Percentiles rank a stretch among this genome's conserved stretches.
These are phyloP conservation scores for Pythium apleroticum DNA, from an alignment of 352 stramenopile species.

Conservation along the genomic window DNA sequence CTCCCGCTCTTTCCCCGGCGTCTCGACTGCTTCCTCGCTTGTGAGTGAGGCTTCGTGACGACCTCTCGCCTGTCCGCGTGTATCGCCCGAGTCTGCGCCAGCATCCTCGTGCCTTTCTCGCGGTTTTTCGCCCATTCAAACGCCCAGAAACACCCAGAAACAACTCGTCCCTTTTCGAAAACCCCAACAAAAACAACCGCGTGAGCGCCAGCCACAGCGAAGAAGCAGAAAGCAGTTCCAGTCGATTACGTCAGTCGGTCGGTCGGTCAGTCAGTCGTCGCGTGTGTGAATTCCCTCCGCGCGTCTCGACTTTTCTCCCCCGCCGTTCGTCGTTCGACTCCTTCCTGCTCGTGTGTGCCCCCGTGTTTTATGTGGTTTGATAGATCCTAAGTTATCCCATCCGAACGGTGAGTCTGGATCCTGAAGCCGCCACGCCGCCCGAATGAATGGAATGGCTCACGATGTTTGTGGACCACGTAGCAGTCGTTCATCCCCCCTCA, in stretches of 20 bases:
- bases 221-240: constrained; percentile 6
- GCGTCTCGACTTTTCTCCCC: constrained; percentile 1
- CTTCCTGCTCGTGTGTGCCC: constrained; percentile 17
- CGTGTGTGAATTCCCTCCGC: constrained; percentile 14
- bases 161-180: background rate
- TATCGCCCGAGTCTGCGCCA: background rate
- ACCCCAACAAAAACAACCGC: constrained; percentile 15
- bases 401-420: constrained; percentile 21
- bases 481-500: constrained; percentile 10
- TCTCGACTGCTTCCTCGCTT: background rate
- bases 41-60: background rate
- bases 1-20: background rate
- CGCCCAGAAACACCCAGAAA: constrained; percentile 6
- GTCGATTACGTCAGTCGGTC: background rate
- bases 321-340: constrained; percentile 10
- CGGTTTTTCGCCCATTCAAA: constrained; percentile 3
- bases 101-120: background rate
- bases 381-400: constrained; percentile 30
- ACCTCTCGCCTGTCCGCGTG: constrained; percentile 4
- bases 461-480: constrained; percentile 7
- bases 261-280: constrained; percentile 8
- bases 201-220: background rate
- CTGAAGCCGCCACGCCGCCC: background rate
- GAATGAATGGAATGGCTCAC: constrained; percentile 4
- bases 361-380: constrained; percentile 36